Base-by-base conservation (phyloP, 768 basidiomycete species). In the Boletellus ananiceps region DNA sequence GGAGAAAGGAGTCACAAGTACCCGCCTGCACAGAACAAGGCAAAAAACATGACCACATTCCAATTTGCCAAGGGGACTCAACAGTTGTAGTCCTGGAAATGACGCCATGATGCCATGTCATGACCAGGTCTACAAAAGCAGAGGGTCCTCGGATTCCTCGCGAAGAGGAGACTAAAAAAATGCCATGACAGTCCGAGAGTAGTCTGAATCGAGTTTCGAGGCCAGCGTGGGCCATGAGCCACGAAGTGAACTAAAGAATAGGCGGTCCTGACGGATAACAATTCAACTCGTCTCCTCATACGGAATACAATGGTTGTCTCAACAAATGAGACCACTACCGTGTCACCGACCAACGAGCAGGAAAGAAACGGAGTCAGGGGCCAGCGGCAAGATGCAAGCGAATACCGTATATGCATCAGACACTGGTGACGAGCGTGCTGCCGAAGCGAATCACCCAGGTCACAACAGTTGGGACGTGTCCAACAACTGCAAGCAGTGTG, bases 151-250 rank as follows among this genome's bases (percentile, higher is more conserved):
- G 23, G 4, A 7, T 0, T 43, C 62, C 57, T 62, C 62, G 34
- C 47, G 14, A 66, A 42, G 54, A 49, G 50, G 47, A 15, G 5
- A 15, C 23, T 25, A 45, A 43, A 52, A 53, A 42, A 5, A 44
- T 35, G 31, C 29, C 50, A 56, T 18, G 44, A 63, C 60, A 67
- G 57, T 21, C 51, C 51, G 25, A 65, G 59, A 67, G 51, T 68
- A 68, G 68, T 67, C 66, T 67, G 66, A 69, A 57, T 68, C 63
- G 61, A 67, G 67, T 70, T 63, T 51, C 56, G 39, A 47, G 14
- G 38, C 33, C 41, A 40, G 39, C 47, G 7, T 46, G 31, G 38
- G 49, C 44, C 41, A 19, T 47, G 66, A 51, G 57, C 64, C 53
- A 54, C 62, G 29, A 66, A 68, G 64, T 52, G 56, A 64, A 68